These are phyloP conservation scores for Populus euphratica DNA, from an alignment of 345 rosid species.

Conservation along the genomic window DNA sequence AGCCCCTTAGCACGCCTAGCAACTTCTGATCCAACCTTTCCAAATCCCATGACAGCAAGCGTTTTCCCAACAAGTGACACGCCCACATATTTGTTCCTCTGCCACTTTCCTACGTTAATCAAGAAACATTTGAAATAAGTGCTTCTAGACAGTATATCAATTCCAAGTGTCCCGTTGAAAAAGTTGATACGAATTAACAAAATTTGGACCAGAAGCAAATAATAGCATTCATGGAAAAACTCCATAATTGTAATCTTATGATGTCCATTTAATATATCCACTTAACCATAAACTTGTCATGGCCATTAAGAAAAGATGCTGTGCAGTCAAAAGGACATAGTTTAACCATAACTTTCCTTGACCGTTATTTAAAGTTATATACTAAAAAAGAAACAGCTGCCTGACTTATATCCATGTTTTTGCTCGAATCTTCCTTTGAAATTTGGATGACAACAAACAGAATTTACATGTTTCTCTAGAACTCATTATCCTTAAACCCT, in stretches of 20 bases:
- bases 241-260: background rate
- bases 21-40: slow-evolving; percentile 27
- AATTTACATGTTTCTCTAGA: background rate
- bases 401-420: background rate
- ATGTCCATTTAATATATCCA: background rate
- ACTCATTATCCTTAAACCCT: background rate
- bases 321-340: background rate
- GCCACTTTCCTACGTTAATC: slow-evolving; percentile 18
- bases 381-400: background rate
- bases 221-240: background rate
- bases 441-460: background rate
- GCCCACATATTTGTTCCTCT: slow-evolving; percentile 23
- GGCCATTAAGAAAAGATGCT: background rate
- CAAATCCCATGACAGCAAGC: slow-evolving; percentile 28
- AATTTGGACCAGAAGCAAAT: background rate
- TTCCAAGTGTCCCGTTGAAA: background rate
- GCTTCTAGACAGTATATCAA: background rate
- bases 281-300: background rate
- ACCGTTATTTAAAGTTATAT: background rate
- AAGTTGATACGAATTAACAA: background rate
- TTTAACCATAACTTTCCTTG: background rate
- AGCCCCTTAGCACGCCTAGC: slow-evolving; percentile 29
- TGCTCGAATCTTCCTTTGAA: background rate
- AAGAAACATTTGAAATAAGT: background rate
- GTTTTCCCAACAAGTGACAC: slow-evolving; percentile 29